A percentile compares a stretch with the other conserved stretches of the same genome.
These are phyloP conservation scores for Colletotrichum cuscutae DNA, from an alignment of 2,329 filamentous ascomycete species.

Conservation along the genomic window DNA sequence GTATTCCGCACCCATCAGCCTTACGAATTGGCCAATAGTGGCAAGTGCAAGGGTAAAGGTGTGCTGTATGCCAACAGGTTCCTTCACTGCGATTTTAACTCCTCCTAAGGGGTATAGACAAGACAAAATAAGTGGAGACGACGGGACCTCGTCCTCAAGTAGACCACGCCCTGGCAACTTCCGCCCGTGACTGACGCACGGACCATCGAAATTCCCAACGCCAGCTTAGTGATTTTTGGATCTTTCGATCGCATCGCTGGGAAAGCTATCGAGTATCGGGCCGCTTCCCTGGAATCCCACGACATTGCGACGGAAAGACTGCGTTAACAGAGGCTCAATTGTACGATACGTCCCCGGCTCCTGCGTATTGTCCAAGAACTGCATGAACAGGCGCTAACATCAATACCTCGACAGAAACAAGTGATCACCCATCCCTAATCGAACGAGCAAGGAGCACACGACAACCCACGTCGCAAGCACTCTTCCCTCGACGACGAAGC, in stretches of 20 bases:
- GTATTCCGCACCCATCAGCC: too few relatives aligned
- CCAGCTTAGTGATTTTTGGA: constrained; percentile 24
- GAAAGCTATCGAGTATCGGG: not conserved
- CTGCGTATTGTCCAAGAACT: not conserved
- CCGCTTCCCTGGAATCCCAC: not conserved
- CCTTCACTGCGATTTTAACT: too few relatives aligned
- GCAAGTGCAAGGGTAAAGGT: too few relatives aligned
- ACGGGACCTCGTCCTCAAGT: not conserved
- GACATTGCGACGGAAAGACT: constrained; percentile 3
- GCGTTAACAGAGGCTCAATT: not conserved
- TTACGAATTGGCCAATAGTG: too few relatives aligned
- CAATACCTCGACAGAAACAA: not conserved
- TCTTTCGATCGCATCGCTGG: not conserved
- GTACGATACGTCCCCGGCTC: not conserved
- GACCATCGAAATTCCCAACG: not conserved
- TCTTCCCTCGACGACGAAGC: too few relatives aligned
- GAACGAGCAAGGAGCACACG: not conserved
- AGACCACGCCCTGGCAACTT: not conserved
- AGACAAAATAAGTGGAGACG: not conserved
- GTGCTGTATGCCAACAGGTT: too few relatives aligned
- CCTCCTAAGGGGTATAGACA: too few relatives aligned
- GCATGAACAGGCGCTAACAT: not conserved
- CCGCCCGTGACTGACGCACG: not conserved
- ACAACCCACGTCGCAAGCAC: not conserved
- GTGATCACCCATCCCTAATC: not conserved